Percentiles rank a stretch among this genome's conserved stretches.
phyloP scores from a whole-genome alignment of 2,329 filamentous ascomycete species.

The Corinectria fuckeliana region DNA sequence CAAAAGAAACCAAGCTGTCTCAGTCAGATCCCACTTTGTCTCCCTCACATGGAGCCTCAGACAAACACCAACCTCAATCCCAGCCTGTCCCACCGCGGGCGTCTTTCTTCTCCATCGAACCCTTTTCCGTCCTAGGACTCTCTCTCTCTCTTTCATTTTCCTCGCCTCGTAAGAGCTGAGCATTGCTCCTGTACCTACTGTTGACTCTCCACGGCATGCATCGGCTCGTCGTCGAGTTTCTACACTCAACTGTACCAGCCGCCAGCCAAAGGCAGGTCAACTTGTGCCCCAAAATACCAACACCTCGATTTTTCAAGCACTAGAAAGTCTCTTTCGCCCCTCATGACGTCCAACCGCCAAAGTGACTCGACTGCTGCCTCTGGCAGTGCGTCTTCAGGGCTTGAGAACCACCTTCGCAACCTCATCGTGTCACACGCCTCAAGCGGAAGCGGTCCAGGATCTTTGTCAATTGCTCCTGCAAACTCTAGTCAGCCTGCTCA shows the following conservation, averaged over 20 bases:
- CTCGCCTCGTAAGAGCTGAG: not conserved
- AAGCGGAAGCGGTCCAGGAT: constrained; percentile 21
- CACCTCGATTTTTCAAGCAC: not conserved
- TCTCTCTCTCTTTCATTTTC: not conserved
- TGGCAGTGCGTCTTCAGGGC: constrained; percentile 28
- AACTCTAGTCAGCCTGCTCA: constrained; percentile 1
- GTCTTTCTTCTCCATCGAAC: not conserved
- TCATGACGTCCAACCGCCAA: constrained; percentile 1
- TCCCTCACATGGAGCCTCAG: constrained; percentile 14
- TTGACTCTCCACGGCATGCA: not conserved
- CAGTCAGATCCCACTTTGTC: constrained; percentile 9
- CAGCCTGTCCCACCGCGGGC: not conserved
- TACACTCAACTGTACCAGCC: not conserved
- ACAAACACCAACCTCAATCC: not conserved
- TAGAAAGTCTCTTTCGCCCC: not conserved
- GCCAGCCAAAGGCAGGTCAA: not conserved
- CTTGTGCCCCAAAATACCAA: not conserved
- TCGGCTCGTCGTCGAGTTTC: not conserved
- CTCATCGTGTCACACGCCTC: constrained; percentile 64
- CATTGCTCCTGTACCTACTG: not conserved
- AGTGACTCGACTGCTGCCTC: constrained; percentile 5
- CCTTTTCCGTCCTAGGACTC: not conserved
- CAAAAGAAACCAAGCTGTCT: constrained; percentile 5
- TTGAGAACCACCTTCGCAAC: constrained; percentile 65
- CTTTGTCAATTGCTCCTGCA: not conserved